Conservation (phyloP, 2,329 filamentous ascomycete species). For the Bimuria novae-zelandiae region DNA sequence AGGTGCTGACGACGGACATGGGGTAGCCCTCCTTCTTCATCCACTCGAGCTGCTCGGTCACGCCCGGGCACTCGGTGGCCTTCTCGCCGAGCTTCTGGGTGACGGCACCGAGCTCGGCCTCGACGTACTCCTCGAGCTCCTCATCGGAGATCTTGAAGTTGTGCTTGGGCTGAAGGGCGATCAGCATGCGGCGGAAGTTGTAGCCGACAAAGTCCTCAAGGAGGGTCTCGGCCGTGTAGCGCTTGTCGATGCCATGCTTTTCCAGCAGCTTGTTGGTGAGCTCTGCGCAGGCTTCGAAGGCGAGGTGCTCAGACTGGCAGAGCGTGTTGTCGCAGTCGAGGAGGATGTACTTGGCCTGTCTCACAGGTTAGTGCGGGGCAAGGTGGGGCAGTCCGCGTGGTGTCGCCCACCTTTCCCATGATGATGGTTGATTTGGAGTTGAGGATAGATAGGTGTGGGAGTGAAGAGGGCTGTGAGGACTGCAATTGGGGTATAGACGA, state of each 20-base stretch:
- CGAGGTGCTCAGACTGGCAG: conserved; percentile 86
- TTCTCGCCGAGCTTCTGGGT: conserved; percentile 76
- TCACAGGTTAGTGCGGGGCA: conserved; percentile 24
- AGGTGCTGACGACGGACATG: conserved; percentile 80
- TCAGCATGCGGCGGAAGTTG: conserved; percentile 93
- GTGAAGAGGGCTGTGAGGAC: conserved; percentile 14
- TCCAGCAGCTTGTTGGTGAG: conserved; percentile 85
- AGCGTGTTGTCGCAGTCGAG: conserved; percentile 82
- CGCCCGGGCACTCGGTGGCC: conserved; percentile 70
- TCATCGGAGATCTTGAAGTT: conserved; percentile 69
- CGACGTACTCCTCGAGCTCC: conserved; percentile 76
- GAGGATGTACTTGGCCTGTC: conserved; percentile 55
- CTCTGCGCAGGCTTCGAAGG: conserved; percentile 88
- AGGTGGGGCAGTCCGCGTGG: conserved; percentile 16
- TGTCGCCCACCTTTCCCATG: conserved; percentile 38
- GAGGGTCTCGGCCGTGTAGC: conserved; percentile 78
- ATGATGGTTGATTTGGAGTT: conserved; percentile 21
- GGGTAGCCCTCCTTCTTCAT: conserved; percentile 69
- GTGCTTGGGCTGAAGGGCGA: conserved; percentile 74
- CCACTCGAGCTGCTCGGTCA: conserved; percentile 68
- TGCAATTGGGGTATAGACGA: conserved; percentile 24
- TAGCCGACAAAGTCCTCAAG: conserved; percentile 89
- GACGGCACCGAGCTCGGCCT: conserved; percentile 78
- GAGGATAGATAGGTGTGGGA: conserved; percentile 4
- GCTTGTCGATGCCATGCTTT: conserved; percentile 64